Conservation (phyloP, 306 rosid genomes). For the Hippophae tibetana region DNA sequence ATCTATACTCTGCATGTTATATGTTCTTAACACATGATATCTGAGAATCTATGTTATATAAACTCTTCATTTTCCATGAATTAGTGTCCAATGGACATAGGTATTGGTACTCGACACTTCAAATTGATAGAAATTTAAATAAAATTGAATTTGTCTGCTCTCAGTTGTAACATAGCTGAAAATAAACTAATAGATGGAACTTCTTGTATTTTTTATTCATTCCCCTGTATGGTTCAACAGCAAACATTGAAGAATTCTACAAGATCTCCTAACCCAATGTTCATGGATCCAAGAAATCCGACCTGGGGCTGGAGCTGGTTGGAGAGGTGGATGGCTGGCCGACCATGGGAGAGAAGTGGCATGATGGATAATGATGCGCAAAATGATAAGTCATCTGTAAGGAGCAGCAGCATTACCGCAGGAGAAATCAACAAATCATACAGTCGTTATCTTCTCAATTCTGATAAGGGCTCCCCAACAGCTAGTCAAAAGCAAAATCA, state of each 20-base stretch:
- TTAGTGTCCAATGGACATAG: not conserved
- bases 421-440: constrained; percentile 92
- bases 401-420: constrained; percentile 42
- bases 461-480: constrained; percentile 70
- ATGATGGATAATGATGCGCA: constrained; percentile 44
- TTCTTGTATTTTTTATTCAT: constrained; percentile 4
- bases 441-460: constrained; percentile 78
- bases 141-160: no score
- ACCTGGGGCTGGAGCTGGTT: constrained; percentile 99
- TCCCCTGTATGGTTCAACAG: constrained; percentile 32
- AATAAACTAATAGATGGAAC: no score
- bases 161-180: no score
- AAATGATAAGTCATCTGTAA: constrained; percentile 50
- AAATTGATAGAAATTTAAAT: no score
- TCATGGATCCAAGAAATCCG: constrained; percentile 94
- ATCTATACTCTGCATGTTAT: not conserved
- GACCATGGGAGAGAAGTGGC: constrained; percentile 57
- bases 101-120: no score
- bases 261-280: constrained; percentile 67
- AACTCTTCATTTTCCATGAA: not conserved
- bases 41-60: not conserved
- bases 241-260: constrained; percentile 70
- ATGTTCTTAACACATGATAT: not conserved
- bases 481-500: constrained; percentile 54
- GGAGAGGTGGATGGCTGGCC: constrained; percentile 94